Percentiles rank a stretch among this genome's conserved stretches.
Conservation (phyloP, 2,329 filamentous ascomycete genomes). For the Bipolaris sorokiniana region DNA sequence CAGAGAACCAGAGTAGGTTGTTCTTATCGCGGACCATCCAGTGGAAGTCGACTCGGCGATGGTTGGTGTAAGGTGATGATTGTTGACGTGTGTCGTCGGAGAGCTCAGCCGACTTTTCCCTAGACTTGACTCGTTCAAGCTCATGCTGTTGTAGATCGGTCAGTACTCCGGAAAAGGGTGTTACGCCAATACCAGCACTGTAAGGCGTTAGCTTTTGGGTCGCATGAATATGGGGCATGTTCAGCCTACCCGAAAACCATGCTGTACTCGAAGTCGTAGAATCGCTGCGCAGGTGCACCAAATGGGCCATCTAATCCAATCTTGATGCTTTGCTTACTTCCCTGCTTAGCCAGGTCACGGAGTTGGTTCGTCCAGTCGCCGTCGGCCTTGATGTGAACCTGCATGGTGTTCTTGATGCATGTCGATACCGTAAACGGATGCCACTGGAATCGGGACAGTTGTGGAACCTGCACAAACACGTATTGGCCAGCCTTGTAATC, state of each 20-base stretch:
- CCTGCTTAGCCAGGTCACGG: slow-evolving; percentile 51
- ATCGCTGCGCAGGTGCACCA: slow-evolving; percentile 64
- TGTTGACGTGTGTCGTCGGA: slow-evolving; percentile 14
- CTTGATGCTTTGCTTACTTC: slow-evolving; percentile 50
- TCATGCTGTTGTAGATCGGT: slow-evolving; percentile 60
- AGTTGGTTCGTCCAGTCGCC: slow-evolving; percentile 62
- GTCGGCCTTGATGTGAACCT: slow-evolving; percentile 65
- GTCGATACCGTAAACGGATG: slow-evolving; percentile 66
- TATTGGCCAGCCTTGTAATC: slow-evolving; percentile 64
- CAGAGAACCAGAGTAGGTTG: slow-evolving; percentile 63
- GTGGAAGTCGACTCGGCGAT: slow-evolving; percentile 64
- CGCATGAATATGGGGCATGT: neutral
- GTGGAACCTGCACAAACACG: slow-evolving; percentile 62
- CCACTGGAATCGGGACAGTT: slow-evolving; percentile 63
- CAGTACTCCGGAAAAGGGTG: slow-evolving; percentile 63
- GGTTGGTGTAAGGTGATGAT: slow-evolving; percentile 42
- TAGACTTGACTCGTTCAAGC: slow-evolving; percentile 40
- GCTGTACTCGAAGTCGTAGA: slow-evolving; percentile 63
- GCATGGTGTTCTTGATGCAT: slow-evolving; percentile 59
- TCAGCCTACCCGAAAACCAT: slow-evolving; percentile 57
- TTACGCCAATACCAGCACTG: slow-evolving; percentile 63
- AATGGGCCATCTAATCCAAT: slow-evolving; percentile 65
- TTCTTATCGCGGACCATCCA: slow-evolving; percentile 66
- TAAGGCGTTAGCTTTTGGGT: neutral
- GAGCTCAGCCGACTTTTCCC: slow-evolving; percentile 17